phyloP scores from a whole-genome alignment of 2,329 filamentous ascomycete species.

The Chaetoscypha palmicola region DNA sequence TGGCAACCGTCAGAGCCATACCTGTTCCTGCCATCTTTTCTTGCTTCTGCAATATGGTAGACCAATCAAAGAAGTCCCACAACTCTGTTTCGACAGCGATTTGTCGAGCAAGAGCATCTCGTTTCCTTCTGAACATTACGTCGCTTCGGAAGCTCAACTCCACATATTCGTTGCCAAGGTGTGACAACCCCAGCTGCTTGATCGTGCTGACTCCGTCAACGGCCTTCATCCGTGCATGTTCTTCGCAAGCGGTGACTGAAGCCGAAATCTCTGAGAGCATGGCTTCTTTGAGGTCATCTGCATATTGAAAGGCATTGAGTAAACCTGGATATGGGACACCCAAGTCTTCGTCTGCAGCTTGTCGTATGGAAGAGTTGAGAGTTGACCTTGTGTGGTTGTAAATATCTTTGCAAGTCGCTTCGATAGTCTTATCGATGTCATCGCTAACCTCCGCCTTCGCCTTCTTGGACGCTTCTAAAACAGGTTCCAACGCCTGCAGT shows the following conservation, averaged over 20 bases:
- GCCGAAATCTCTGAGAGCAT: constrained; percentile 85
- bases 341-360: constrained; percentile 69
- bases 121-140: constrained; percentile 84
- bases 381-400: constrained; percentile 76
- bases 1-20: constrained; percentile 87
- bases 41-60: constrained; percentile 75
- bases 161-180: constrained; percentile 80
- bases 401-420: constrained; percentile 76
- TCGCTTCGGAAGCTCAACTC: constrained; percentile 84
- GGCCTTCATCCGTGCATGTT: constrained; percentile 72
- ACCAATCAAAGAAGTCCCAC: constrained; percentile 88
- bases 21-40: constrained; percentile 93
- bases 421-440: constrained; percentile 72
- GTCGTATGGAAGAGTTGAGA: constrained; percentile 66
- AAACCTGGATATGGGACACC: constrained; percentile 83
- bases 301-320: constrained; percentile 80
- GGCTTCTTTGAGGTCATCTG: constrained; percentile 83
- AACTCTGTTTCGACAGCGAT: constrained; percentile 83
- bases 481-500: constrained; percentile 74
- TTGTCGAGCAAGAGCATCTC: constrained; percentile 74
- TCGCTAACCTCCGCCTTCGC: constrained; percentile 74
- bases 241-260: constrained; percentile 73
- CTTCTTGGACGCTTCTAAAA: constrained; percentile 76
- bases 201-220: constrained; percentile 78
- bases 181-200: constrained; percentile 78